Conservation (phyloP, 495 filamentous ascomycete species). For the Penicillium atrosanguineum region DNA sequence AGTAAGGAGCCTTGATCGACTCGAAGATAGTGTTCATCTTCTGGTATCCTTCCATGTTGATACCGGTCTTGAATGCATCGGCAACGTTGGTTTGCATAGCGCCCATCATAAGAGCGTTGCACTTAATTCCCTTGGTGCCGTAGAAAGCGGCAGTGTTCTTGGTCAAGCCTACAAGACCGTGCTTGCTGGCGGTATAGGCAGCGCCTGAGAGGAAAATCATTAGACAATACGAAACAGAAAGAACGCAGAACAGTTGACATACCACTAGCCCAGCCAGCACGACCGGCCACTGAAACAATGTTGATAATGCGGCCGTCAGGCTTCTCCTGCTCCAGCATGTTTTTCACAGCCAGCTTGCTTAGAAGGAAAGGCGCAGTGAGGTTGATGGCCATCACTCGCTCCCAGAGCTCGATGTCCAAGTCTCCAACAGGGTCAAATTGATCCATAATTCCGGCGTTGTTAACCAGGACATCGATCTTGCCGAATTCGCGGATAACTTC, state of each 20-base stretch:
- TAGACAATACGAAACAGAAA: not conserved
- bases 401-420: constrained; percentile 50
- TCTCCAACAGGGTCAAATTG: constrained; percentile 54
- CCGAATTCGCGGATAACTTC: constrained; percentile 28
- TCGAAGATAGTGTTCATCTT: constrained; percentile 29
- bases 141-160: constrained; percentile 63
- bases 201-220: constrained; percentile 23
- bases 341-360: constrained; percentile 51
- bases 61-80: constrained; percentile 43
- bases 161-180: constrained; percentile 52
- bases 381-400: constrained; percentile 58
- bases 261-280: constrained; percentile 34
- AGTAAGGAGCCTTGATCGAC: constrained; percentile 20
- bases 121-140: constrained; percentile 54
- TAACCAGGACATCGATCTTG: constrained; percentile 41
- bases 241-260: constrained; percentile 3
- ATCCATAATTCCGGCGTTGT: constrained; percentile 55
- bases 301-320: constrained; percentile 37
- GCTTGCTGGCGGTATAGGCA: constrained; percentile 20
- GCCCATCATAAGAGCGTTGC: constrained; percentile 54
- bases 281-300: constrained; percentile 36
- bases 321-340: constrained; percentile 33
- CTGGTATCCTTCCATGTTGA: constrained; percentile 45
- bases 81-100: constrained; percentile 56
- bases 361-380: constrained; percentile 56